Evolutionary conservation across 2,329 filamentous ascomycete genomes (phyloP), one percentile per base, ranked within the genome.

Genomic region (Tolypocladium inflatum): DNA sequence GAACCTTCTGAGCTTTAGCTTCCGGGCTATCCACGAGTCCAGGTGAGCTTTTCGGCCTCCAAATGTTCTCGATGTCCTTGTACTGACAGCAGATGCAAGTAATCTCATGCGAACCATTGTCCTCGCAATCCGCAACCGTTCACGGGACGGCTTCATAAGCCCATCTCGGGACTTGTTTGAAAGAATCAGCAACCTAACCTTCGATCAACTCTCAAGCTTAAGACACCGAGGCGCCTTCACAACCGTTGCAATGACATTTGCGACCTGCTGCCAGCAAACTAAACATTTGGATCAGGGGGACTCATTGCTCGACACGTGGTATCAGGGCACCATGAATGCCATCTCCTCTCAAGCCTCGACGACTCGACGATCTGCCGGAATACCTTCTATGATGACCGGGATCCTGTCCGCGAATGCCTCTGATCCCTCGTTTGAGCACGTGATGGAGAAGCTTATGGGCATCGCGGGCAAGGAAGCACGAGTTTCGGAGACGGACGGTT

Each of bases 201-300:
- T 97, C 67, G 83, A 83, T 2, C 90, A 99, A 67, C 78, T 99
- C 10, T 85, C 90, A 0, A 89, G 84, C 56, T 78, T 99, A 37
- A 84, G 94, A 45, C 94, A 99, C 71, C 83, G 94, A 58, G 94
- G 94, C 58, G 94, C 94, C 8, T 96, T 97, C 67, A 94, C 91
- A 0, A 93, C 93, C 0, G 94, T 97, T 2, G 89, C 93, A 0
- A 85, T 91, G 56, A 96, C 92, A 0, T 97, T 97, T 71, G 82
- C 85, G 1, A 80, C 83, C 33, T 95, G 91, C 66, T 97, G 93
- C 62, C 79, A 87, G 75, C 66, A 85, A 71, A 72, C 82, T 10
- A 79, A 82, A 55, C 79, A 83, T 37, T 70, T 78, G 26, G 70
- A 71, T 39, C 60, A 68, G 30, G 59, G 62, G 19, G 62, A 80